A percentile compares a stretch with the other conserved stretches of the same genome.
Evolutionary conservation across 208 protist species (phyloP).

Genomic region (Crithidia bombi): DNA sequence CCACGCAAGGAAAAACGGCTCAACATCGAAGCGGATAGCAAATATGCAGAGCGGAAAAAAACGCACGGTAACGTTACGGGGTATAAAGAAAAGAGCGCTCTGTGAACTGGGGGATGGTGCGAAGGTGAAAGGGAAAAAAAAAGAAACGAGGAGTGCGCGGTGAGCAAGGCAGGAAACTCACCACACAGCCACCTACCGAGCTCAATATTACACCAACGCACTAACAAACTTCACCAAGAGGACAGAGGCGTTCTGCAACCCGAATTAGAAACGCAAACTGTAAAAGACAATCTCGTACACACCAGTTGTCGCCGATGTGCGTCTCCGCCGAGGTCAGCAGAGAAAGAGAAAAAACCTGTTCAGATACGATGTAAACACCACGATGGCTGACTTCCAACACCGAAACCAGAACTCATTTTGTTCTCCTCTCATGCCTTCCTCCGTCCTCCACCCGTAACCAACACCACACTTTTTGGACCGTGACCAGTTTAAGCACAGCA

Average conservation of each 20-base stretch:
- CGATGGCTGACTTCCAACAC: no score
- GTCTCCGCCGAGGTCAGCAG: no score
- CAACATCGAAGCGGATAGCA: not conserved
- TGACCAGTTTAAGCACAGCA: not conserved
- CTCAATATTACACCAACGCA: not conserved
- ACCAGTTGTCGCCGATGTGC: no score
- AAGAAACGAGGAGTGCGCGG: not conserved
- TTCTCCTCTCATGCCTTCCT: no score
- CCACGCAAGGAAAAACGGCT: not conserved
- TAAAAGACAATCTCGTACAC: no score
- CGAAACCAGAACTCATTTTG: no score
- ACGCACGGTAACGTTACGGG: not conserved
- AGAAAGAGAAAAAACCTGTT: no score
- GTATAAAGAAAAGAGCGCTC: not conserved
- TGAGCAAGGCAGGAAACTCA: not conserved
- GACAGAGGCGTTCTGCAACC: no score
- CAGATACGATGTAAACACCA: no score
- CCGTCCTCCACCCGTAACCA: not conserved
- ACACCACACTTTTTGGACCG: no score
- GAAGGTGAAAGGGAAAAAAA: conserved; percentile 6
- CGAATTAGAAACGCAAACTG: no score
- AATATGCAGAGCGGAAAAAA: not conserved
- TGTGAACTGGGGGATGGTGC: not conserved
- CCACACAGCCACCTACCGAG: not conserved
- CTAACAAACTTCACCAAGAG: no score